These are phyloP conservation scores for Dioscorea dumetorum DNA, from an alignment of 106 monocot genomes.

Conservation along the genomic window DNA sequence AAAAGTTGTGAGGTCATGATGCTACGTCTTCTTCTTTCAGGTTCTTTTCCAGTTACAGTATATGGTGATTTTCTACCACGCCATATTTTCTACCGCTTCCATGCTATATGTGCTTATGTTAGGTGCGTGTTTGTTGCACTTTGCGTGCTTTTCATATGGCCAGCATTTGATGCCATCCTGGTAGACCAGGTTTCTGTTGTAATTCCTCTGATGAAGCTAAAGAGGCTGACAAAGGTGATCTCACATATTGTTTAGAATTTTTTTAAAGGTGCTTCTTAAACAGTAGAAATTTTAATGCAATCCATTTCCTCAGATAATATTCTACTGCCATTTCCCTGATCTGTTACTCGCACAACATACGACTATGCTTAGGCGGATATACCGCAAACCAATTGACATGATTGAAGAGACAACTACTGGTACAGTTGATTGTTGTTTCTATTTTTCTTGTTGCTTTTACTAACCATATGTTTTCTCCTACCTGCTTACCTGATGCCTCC, in stretches of 20 bases:
- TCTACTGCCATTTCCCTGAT: constrained; percentile 99
- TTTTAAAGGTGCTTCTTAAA: constrained; percentile 1
- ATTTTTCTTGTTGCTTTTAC: constrained; percentile 5
- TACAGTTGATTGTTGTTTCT: neutral
- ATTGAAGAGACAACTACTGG: constrained; percentile 94
- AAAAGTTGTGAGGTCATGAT: neutral
- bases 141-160: constrained; percentile 74
- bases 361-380: constrained; percentile 60
- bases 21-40: constrained; percentile 31
- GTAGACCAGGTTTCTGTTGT: constrained; percentile 91
- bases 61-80: constrained; percentile 94
- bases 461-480: neutral
- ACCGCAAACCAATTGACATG: constrained; percentile 86
- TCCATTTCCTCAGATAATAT: constrained; percentile 52
- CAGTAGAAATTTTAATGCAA: neutral
- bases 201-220: constrained; percentile 69
- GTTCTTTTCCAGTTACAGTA: constrained; percentile 70
- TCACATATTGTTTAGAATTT: neutral
- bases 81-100: constrained; percentile 78
- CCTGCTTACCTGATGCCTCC: constrained; percentile 5
- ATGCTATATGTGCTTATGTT: constrained; percentile 85
- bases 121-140: constrained; percentile 88
- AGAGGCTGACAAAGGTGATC: constrained; percentile 54
- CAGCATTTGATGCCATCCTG: constrained; percentile 69
- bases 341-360: constrained; percentile 84